Evolutionary conservation across 208 protist genomes (phyloP).

Genomic region (Wallacemonas sp.): DNA sequence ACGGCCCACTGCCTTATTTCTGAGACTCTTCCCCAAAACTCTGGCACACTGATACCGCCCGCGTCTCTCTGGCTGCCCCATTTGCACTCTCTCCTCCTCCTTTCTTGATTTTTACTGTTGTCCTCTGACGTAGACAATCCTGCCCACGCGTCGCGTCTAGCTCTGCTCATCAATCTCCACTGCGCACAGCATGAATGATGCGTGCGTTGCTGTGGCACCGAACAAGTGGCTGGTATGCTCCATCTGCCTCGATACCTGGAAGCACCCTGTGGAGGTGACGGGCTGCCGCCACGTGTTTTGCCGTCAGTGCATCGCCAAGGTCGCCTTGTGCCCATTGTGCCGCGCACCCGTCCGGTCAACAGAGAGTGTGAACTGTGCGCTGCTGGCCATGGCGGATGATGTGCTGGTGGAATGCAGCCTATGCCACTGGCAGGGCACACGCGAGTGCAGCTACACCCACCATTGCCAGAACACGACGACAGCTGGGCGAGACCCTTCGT

Average conservation of each 20-base stretch:
- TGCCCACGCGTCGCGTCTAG: no score
- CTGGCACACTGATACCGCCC: no score
- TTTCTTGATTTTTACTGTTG: no score
- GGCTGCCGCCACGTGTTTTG: constrained; percentile 43
- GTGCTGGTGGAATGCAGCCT: constrained; percentile 44
- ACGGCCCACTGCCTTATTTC: no score
- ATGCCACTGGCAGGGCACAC: constrained; percentile 68
- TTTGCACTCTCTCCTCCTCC: no score
- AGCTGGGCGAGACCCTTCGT: no score
- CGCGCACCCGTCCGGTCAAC: constrained; percentile 25
- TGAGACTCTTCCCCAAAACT: no score
- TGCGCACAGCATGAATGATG: neutral
- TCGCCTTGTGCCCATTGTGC: constrained; percentile 62
- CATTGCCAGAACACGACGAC: constrained; percentile 1
- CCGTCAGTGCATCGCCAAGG: constrained; percentile 24
- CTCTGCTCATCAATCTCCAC: no score
- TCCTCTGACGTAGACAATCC: no score
- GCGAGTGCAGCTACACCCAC: constrained; percentile 29
- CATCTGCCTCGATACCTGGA: constrained; percentile 74
- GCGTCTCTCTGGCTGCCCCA: no score
- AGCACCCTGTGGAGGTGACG: constrained; percentile 21
- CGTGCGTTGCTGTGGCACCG: neutral
- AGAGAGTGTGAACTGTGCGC: constrained; percentile 44
- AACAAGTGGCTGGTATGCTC: constrained; percentile 62
- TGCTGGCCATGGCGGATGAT: constrained; percentile 61